phyloP scores from a whole-genome alignment of 169 alveolate species.

The Toxoplasma gondii region DNA sequence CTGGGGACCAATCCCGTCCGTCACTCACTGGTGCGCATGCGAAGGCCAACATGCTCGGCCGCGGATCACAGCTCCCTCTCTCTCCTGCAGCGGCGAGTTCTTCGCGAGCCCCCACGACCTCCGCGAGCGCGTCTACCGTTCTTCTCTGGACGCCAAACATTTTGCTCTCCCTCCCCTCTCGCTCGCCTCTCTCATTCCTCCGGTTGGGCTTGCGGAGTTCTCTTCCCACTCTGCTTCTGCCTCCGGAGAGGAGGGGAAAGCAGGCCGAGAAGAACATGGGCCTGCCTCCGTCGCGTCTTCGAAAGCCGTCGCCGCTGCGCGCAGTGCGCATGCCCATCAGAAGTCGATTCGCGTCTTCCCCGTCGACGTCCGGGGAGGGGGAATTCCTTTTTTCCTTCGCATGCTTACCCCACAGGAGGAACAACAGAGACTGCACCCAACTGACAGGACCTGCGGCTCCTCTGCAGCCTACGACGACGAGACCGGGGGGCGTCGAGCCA shows the following conservation, averaged over 20 bases:
- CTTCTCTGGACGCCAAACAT: not conserved
- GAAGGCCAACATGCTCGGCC: no score
- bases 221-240: not conserved
- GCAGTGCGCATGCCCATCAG: not conserved
- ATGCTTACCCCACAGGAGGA: not conserved
- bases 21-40: not conserved
- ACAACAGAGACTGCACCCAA: not conserved
- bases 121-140: constrained; percentile 1
- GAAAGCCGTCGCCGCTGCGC: not conserved
- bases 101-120: not conserved
- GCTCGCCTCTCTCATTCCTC: not conserved
- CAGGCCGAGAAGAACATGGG: not conserved
- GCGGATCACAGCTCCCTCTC: not conserved
- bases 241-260: not conserved
- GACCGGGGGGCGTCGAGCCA: not conserved
- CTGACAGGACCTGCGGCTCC: not conserved
- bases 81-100: not conserved
- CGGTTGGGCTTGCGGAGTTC: no score
- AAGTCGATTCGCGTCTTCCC: constrained; percentile 4
- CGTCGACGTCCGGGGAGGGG: constrained; percentile 10
- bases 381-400: not conserved
- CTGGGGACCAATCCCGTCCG: not conserved
- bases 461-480: not conserved
- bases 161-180: not conserved
- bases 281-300: not conserved